A percentile compares a stretch with the other conserved stretches of the same genome.
Evolutionary conservation across 345 rosid species (phyloP).

Genomic region (Tarenaya hassleriana): DNA sequence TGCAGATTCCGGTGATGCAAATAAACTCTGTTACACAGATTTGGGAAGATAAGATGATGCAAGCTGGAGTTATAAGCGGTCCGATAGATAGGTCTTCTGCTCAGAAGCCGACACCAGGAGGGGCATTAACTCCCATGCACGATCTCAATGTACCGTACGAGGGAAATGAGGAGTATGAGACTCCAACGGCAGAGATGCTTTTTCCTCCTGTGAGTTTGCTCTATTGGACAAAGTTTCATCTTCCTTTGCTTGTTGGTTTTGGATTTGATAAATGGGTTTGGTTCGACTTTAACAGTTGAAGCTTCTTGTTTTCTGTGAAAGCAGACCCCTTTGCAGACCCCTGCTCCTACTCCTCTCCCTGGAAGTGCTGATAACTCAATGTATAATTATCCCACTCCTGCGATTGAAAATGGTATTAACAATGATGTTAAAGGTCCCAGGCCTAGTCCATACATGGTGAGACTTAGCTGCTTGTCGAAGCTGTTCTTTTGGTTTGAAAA

Average conservation of each 20-base stretch:
- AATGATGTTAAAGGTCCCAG: constrained; percentile 65
- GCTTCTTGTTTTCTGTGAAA: too few species aligned
- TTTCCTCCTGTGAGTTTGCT: neutral
- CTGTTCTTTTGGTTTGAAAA: too few species aligned
- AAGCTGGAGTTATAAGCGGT: constrained; percentile 62
- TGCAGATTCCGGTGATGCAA: constrained; percentile 10
- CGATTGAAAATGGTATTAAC: constrained; percentile 50
- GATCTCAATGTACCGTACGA: constrained; percentile 97
- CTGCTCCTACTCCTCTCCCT: constrained; percentile 70
- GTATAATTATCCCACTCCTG: constrained; percentile 86
- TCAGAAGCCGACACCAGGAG: constrained; percentile 52
- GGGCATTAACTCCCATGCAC: constrained; percentile 53
- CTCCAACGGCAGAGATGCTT: neutral
- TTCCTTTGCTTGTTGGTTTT: too few species aligned
- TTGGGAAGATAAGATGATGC: constrained; percentile 96
- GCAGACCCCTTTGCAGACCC: constrained; percentile 90
- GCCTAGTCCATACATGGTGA: constrained; percentile 81
- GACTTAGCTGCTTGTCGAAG: too few species aligned
- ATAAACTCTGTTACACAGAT: constrained; percentile 32
- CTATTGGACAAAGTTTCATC: too few species aligned
- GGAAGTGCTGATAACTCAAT: constrained; percentile 69
- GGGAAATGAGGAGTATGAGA: constrained; percentile 25
- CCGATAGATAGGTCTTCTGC: constrained; percentile 66
- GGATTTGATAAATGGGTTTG: too few species aligned
- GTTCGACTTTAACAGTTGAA: too few species aligned